Conservation (phyloP, 192 early-diverging fungal species). For the Jimgerdemannia lactiflua region DNA sequence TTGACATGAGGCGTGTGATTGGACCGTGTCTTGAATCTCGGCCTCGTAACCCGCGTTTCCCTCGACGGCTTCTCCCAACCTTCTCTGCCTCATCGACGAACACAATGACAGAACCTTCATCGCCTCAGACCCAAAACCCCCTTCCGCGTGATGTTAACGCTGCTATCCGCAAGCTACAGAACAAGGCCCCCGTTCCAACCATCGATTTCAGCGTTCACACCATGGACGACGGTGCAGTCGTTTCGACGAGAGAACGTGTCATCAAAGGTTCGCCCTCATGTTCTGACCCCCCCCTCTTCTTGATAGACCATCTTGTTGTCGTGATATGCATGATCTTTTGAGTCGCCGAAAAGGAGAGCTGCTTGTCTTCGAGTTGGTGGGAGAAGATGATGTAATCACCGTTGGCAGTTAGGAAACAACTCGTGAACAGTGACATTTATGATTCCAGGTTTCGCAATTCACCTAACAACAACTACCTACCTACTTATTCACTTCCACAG, state of each 20-base stretch:
- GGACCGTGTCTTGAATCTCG: too few species aligned
- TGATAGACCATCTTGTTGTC: too few species aligned
- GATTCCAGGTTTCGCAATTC: background rate
- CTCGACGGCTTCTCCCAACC: background rate
- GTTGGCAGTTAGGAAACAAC: too few species aligned
- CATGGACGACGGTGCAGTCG: constrained; percentile 68
- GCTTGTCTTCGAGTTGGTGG: too few species aligned
- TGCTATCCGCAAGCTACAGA: background rate
- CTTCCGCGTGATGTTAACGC: background rate
- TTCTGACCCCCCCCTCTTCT: too few species aligned
- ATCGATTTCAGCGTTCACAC: constrained; percentile 82
- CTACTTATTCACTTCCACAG: constrained; percentile 13
- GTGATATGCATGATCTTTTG: too few species aligned
- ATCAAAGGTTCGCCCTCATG: constrained; percentile 58
- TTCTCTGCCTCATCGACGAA: background rate
- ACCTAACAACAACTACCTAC: too few species aligned
- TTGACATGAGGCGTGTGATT: too few species aligned
- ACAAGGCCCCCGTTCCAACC: constrained; percentile 33
- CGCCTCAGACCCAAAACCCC: background rate
- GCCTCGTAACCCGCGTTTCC: background rate
- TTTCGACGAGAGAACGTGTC: constrained; percentile 71
- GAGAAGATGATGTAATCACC: too few species aligned
- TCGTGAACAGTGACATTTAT: too few species aligned
- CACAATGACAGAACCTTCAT: background rate
- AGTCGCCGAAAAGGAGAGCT: too few species aligned